Evolutionary conservation across 345 rosid genomes (phyloP).

Genomic region (Acer negundo): DNA sequence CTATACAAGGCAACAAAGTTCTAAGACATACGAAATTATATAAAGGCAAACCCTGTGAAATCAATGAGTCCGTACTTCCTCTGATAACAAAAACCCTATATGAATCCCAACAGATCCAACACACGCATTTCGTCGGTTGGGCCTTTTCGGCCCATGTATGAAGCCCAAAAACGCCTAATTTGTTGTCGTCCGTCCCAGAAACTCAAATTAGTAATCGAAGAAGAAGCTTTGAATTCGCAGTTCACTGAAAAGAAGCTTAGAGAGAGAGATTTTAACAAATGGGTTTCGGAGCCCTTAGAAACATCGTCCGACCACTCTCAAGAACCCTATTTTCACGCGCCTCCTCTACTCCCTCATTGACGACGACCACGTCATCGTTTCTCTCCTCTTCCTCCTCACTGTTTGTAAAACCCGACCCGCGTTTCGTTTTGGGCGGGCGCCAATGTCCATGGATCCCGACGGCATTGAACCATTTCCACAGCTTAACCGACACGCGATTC

Average conservation of each 20-base stretch:
- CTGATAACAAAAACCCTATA: too few species aligned
- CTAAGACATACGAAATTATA: too few species aligned
- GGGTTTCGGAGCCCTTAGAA: conserved; percentile 58
- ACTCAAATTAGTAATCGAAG: background rate
- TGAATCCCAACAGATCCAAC: too few species aligned
- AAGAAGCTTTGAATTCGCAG: background rate
- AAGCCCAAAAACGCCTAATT: background rate
- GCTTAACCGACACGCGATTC: conserved; percentile 63
- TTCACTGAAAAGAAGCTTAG: background rate
- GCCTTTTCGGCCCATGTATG: background rate
- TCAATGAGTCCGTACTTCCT: too few species aligned
- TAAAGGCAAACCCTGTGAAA: too few species aligned
- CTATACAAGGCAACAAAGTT: too few species aligned
- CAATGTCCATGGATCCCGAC: conserved; percentile 43
- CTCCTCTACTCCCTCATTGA: background rate
- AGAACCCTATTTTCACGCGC: conserved; percentile 44
- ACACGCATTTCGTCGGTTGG: background rate
- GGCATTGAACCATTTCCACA: conserved; percentile 38
- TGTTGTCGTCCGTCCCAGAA: background rate
- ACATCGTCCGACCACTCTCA: conserved; percentile 48
- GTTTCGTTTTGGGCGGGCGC: conserved; percentile 19
- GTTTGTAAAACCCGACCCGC: conserved; percentile 25
- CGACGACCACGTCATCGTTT: conserved; percentile 25
- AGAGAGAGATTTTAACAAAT: conserved; percentile 7
- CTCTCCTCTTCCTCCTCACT: conserved; percentile 16